phyloP scores from a whole-genome alignment of 805 yeast genomes.

The Nakazawaea holstii region DNA sequence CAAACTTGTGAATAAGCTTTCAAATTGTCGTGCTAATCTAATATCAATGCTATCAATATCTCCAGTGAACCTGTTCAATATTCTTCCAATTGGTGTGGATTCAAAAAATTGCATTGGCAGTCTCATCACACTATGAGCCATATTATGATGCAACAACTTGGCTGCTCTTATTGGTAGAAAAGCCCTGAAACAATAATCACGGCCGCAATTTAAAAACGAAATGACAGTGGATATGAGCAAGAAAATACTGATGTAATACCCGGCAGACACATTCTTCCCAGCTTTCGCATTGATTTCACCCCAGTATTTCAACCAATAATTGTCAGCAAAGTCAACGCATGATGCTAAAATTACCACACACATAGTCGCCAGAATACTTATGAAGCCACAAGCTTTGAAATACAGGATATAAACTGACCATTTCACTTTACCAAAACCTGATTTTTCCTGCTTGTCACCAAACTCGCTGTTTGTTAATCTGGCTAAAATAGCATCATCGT shows the following conservation, averaged over 20 bases:
- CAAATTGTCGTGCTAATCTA: constrained; percentile 45
- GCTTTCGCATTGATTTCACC: constrained; percentile 65
- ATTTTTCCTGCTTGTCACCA: neutral
- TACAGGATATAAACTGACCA: constrained; percentile 74
- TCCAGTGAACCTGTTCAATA: constrained; percentile 37
- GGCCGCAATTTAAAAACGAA: neutral
- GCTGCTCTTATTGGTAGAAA: constrained; percentile 53
- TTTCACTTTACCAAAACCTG: constrained; percentile 71
- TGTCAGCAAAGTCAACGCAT: constrained; percentile 53
- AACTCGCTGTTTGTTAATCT: neutral
- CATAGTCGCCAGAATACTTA: constrained; percentile 43
- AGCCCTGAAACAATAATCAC: neutral
- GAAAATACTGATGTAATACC: constrained; percentile 50
- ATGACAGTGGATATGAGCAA: neutral
- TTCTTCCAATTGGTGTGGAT: constrained; percentile 55
- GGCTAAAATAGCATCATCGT: neutral
- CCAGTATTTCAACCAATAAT: constrained; percentile 88
- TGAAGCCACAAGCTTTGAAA: constrained; percentile 57
- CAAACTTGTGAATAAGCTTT: constrained; percentile 37
- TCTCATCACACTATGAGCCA: constrained; percentile 48
- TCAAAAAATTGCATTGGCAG: constrained; percentile 68
- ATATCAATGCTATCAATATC: constrained; percentile 57
- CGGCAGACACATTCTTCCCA: constrained; percentile 57
- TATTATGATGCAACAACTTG: constrained; percentile 44
- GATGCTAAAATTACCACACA: constrained; percentile 44